phyloP scores from a whole-genome alignment of 192 early-diverging fungal species.

The Allomyces arbusculus region DNA sequence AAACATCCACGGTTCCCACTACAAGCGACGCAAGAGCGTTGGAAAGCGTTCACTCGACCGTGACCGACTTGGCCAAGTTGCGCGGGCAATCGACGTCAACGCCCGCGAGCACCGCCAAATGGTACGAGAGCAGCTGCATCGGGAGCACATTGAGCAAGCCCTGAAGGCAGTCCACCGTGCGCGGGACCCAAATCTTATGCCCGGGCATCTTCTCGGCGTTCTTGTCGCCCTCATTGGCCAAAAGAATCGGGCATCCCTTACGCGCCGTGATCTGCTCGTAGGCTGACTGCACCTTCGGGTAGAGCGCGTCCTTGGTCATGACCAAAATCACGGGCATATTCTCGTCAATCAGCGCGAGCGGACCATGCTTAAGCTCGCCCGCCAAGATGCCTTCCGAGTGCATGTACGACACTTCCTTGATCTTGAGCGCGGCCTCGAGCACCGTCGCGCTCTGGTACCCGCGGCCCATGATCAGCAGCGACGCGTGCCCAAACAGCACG shows the following conservation, averaged over 20 bases:
- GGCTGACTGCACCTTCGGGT: slow-evolving; percentile 78
- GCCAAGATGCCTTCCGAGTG: slow-evolving; percentile 96
- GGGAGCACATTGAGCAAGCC: slow-evolving; percentile 89
- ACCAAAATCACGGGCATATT: slow-evolving; percentile 93
- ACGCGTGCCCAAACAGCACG: slow-evolving; percentile 65
- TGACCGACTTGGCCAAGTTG: slow-evolving; percentile 66
- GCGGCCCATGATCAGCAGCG: slow-evolving; percentile 84
- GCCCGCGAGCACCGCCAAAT: slow-evolving; percentile 76
- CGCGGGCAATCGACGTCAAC: slow-evolving; percentile 94
- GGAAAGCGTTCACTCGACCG: slow-evolving; percentile 20
- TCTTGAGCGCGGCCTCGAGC: slow-evolving; percentile 93
- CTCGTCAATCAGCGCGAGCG: slow-evolving; percentile 88
- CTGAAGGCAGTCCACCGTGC: slow-evolving; percentile 81
- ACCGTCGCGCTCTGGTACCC: slow-evolving; percentile 96
- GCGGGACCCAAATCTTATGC: slow-evolving; percentile 70
- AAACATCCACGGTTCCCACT: too few relatives aligned
- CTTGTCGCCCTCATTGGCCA: slow-evolving; percentile 77
- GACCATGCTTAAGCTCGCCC: slow-evolving; percentile 97
- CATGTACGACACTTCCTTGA: slow-evolving; percentile 99
- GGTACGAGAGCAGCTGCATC: slow-evolving; percentile 87
- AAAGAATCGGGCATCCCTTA: slow-evolving; percentile 86
- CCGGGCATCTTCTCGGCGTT: slow-evolving; percentile 34
- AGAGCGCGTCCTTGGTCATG: slow-evolving; percentile 91
- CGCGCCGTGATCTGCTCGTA: slow-evolving; percentile 91
- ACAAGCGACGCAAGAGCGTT: too few relatives aligned